phyloP scores from a whole-genome alignment of 352 stramenopile species.

The Phytopythium sindhum region DNA sequence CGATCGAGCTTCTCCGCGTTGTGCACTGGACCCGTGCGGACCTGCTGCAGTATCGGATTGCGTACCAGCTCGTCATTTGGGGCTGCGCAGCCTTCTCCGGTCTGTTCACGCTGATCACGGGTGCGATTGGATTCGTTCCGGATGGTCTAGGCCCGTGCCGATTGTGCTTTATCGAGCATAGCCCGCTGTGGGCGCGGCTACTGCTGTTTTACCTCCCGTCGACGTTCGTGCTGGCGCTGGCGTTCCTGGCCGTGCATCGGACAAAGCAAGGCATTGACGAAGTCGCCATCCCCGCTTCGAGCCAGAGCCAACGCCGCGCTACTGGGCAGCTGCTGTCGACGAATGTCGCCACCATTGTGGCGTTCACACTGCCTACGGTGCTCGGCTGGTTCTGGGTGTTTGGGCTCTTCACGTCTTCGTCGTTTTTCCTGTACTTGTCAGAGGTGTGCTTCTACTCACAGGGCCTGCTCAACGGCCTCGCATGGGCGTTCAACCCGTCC shows the following conservation, averaged over 20 bases:
- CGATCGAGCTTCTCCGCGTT: conserved; percentile 62
- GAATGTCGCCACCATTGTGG: conserved; percentile 35
- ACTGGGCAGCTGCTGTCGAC: conserved; percentile 48
- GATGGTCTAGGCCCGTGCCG: conserved; percentile 55
- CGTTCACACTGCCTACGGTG: conserved; percentile 39
- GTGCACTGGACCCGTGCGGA: conserved; percentile 50
- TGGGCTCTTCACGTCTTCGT: conserved; percentile 29
- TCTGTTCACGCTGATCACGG: conserved; percentile 46
- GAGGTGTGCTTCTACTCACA: conserved; percentile 68
- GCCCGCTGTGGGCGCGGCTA: conserved; percentile 49
- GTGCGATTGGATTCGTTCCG: conserved; percentile 67
- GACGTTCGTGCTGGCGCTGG: conserved; percentile 31
- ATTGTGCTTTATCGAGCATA: conserved; percentile 47
- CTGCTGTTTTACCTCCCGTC: conserved; percentile 60
- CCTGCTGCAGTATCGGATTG: conserved; percentile 48
- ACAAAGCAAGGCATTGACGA: conserved; percentile 11
- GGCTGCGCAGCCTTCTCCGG: conserved; percentile 31
- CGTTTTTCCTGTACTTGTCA: conserved; percentile 46
- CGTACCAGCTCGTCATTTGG: conserved; percentile 64
- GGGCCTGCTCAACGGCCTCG: conserved; percentile 49
- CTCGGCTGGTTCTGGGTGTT: conserved; percentile 41
- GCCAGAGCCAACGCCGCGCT: conserved; percentile 38
- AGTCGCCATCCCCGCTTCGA: conserved; percentile 19
- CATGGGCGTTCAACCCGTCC: conserved; percentile 58
- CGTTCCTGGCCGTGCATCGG: conserved; percentile 30